These are phyloP conservation scores for Diaporthe citriasiana DNA, from an alignment of 2,329 filamentous ascomycete species.

Conservation along the genomic window DNA sequence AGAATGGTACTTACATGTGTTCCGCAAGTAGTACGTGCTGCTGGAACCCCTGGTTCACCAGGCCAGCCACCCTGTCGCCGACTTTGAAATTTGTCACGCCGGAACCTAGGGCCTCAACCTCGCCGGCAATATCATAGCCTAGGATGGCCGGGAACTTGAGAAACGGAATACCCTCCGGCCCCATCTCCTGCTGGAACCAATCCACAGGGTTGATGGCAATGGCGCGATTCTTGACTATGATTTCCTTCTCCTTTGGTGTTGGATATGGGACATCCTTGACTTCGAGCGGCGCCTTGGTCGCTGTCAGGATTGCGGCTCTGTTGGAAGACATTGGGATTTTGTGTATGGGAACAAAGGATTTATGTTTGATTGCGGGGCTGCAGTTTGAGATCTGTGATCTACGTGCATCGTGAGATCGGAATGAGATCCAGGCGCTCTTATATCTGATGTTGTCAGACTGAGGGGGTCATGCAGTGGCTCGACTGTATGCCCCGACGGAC, in stretches of 20 bases:
- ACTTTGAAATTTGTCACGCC: conserved; percentile 48
- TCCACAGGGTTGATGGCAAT: conserved; percentile 55
- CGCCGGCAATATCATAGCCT: conserved; percentile 53
- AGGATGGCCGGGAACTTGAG: conserved; percentile 53
- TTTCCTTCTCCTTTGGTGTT: conserved; percentile 39
- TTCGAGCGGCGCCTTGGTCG: conserved; percentile 34
- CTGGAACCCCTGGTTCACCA: conserved; percentile 48
- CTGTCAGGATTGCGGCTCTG: conserved; percentile 34
- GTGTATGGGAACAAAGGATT: not conserved
- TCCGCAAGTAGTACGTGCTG: conserved; percentile 45
- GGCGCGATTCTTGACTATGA: conserved; percentile 50
- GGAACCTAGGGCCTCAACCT: conserved; percentile 51
- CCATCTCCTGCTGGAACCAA: conserved; percentile 48
- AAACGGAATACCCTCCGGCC: conserved; percentile 47
- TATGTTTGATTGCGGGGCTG: not conserved
- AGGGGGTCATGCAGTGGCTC: not conserved
- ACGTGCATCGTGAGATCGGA: not conserved
- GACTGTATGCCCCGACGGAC: not conserved
- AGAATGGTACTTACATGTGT: too few relatives aligned
- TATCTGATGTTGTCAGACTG: conserved; percentile 3
- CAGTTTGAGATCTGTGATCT: not conserved
- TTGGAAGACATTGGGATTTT: conserved; percentile 32
- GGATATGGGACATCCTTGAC: conserved; percentile 35
- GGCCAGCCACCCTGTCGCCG: conserved; percentile 53
- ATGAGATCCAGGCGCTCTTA: not conserved